phyloP scores from a whole-genome alignment of 2,329 filamentous ascomycete genomes.

The Neurospora sp. region DNA sequence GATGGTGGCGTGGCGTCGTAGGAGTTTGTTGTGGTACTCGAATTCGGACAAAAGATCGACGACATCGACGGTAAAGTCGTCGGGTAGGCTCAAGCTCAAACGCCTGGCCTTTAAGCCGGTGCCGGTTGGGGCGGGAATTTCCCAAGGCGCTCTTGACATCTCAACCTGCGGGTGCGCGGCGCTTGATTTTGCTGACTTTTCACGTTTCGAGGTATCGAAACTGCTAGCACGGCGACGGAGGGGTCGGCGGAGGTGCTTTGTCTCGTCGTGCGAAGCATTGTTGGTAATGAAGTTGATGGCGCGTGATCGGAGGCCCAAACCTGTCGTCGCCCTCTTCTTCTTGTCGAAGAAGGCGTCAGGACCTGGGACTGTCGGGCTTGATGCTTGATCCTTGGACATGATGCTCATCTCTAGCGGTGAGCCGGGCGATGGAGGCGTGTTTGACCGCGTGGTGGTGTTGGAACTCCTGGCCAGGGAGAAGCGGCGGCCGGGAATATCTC shows the following conservation, averaged over 20 bases:
- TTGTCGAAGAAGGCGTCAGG: conserved; percentile 35
- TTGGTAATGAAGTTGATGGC: conserved; percentile 35
- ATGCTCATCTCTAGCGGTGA: conserved; percentile 34
- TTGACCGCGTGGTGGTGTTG: conserved; percentile 36
- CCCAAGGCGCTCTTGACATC: conserved; percentile 43
- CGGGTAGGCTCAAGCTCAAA: conserved; percentile 62
- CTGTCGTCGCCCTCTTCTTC: conserved; percentile 42
- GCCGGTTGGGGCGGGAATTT: conserved; percentile 56
- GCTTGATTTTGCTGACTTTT: conserved; percentile 8
- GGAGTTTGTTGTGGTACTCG: conserved; percentile 58
- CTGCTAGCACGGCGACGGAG: conserved; percentile 35
- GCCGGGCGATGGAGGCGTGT: conserved; percentile 40
- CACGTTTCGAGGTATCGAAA: conserved; percentile 31
- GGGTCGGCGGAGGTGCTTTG: conserved; percentile 12
- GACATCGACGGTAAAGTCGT: conserved; percentile 64
- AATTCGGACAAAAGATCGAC: conserved; percentile 62
- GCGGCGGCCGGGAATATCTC: conserved; percentile 26
- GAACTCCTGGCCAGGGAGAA: conserved; percentile 39
- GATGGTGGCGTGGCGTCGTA: conserved; percentile 64
- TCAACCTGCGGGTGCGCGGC: conserved; percentile 18
- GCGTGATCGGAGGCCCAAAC: conserved; percentile 37
- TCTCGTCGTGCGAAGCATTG: conserved; percentile 3
- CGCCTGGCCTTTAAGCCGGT: conserved; percentile 71
- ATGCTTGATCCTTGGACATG: conserved; percentile 14
- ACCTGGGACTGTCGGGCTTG: conserved; percentile 27